Percentiles rank a stretch among this genome's conserved stretches.
phyloP scores from a whole-genome alignment of 257 asterid genomes.

The Paraleonurus japonicus region DNA sequence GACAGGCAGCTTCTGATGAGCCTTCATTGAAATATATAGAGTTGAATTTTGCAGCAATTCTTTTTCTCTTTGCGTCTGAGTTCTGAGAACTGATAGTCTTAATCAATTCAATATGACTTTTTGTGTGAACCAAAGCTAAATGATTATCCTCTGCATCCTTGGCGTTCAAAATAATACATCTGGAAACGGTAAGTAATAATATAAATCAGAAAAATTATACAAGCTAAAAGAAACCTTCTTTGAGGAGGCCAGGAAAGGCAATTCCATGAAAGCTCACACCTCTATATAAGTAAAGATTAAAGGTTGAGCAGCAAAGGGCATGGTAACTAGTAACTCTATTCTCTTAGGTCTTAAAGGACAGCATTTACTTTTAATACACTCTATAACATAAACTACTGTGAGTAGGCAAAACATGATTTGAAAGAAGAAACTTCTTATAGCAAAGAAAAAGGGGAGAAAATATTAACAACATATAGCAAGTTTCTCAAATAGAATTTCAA shows the following conservation, averaged over 20 bases:
- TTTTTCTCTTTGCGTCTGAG: conserved; percentile 38
- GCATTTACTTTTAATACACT: neutral
- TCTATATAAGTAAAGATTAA: neutral
- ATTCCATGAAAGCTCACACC: conserved; percentile 7
- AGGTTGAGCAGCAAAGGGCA: neutral
- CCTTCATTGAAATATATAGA: conserved; percentile 91
- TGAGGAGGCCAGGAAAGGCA: neutral
- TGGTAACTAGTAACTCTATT: neutral
- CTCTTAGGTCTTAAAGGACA: neutral
- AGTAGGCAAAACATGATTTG: conserved; percentile 1
- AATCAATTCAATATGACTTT: conserved; percentile 57
- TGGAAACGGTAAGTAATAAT: conserved; percentile 30
- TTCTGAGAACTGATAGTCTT: conserved; percentile 61
- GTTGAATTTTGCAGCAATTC: conserved; percentile 50
- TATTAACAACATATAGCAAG: neutral
- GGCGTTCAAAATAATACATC: conserved; percentile 68
- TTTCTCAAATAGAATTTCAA: neutral
- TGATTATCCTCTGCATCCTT: conserved; percentile 65
- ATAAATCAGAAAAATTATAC: neutral
- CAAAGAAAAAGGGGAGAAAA: neutral
- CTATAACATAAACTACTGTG: neutral
- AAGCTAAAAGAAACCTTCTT: neutral
- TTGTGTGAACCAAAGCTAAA: conserved; percentile 74
- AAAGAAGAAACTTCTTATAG: neutral
- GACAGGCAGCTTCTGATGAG: conserved; percentile 84